Evolutionary conservation across 495 filamentous ascomycete genomes (phyloP).

Genomic region (Neurospora terricola): DNA sequence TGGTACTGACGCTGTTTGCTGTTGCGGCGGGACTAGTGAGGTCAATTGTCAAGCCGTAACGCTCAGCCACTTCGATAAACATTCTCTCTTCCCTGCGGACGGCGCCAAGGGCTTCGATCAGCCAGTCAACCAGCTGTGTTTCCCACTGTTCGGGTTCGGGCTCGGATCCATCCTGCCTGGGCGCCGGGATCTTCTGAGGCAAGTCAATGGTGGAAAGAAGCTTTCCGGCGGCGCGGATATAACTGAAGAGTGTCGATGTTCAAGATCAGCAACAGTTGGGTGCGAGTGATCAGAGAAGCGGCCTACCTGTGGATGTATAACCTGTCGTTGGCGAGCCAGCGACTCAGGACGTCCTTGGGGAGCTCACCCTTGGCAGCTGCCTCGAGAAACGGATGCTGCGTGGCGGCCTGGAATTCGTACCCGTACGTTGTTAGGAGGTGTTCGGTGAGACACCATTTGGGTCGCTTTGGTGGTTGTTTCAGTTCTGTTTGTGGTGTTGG

Average conservation of each 20-base stretch:
- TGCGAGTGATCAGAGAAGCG: constrained; percentile 13
- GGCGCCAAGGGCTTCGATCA: constrained; percentile 53
- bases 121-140: constrained; percentile 45
- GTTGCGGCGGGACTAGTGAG: constrained; percentile 9
- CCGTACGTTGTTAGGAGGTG: constrained; percentile 37
- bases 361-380: constrained; percentile 56
- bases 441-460: constrained; percentile 35
- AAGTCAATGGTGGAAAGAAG: constrained; percentile 54
- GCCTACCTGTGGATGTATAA: constrained; percentile 58
- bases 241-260: background rate
- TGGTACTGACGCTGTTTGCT: constrained; percentile 6
- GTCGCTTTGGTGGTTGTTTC: background rate
- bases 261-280: background rate
- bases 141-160: background rate
- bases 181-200: constrained; percentile 25
- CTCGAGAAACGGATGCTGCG: constrained; percentile 58
- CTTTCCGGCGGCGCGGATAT: constrained; percentile 55
- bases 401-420: constrained; percentile 42
- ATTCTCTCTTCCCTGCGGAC: constrained; percentile 57
- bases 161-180: constrained; percentile 22
- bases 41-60: constrained; percentile 48
- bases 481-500: background rate
- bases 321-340: constrained; percentile 69
- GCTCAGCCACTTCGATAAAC: constrained; percentile 54
- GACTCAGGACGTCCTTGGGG: constrained; percentile 41